phyloP scores from a whole-genome alignment of 2,329 filamentous ascomycete species.

The Phoma sp. region DNA sequence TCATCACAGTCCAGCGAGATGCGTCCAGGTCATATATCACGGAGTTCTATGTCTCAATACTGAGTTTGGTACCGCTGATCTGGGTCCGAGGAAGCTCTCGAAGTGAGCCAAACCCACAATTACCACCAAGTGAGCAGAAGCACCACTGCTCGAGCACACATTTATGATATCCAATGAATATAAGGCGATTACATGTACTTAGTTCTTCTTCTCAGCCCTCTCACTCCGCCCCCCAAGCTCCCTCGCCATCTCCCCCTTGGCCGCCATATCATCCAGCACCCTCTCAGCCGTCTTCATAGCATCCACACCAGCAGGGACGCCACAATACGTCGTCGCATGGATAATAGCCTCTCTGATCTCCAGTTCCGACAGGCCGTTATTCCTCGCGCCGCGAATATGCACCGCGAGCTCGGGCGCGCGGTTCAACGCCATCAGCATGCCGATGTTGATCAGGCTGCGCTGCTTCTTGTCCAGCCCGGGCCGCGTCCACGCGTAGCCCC shows the following conservation, averaged over 20 bases:
- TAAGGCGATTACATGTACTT: not conserved
- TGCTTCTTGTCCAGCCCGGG: slow-evolving; percentile 67
- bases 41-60: no score
- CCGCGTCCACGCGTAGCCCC: slow-evolving; percentile 68
- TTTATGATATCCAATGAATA: no score
- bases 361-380: slow-evolving; percentile 66
- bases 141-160: no score
- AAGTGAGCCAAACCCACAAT: no score
- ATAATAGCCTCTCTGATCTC: slow-evolving; percentile 67
- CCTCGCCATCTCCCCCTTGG: slow-evolving; percentile 49
- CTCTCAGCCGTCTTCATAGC: slow-evolving; percentile 60
- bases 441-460: slow-evolving; percentile 67
- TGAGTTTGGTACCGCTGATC: no score
- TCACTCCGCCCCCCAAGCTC: slow-evolving; percentile 42
- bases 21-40: no score
- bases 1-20: no score
- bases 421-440: slow-evolving; percentile 68
- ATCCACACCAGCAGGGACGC: slow-evolving; percentile 61
- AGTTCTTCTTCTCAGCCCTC: slow-evolving; percentile 24
- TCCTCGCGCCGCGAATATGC: slow-evolving; percentile 67
- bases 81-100: no score
- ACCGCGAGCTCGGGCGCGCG: slow-evolving; percentile 64
- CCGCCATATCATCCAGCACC: slow-evolving; percentile 59
- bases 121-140: no score
- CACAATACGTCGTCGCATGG: slow-evolving; percentile 60